Evolutionary conservation across 352 stramenopile species (phyloP), one percentile per base, ranked within the genome.

Genomic region (Detonula confervacea): DNA sequence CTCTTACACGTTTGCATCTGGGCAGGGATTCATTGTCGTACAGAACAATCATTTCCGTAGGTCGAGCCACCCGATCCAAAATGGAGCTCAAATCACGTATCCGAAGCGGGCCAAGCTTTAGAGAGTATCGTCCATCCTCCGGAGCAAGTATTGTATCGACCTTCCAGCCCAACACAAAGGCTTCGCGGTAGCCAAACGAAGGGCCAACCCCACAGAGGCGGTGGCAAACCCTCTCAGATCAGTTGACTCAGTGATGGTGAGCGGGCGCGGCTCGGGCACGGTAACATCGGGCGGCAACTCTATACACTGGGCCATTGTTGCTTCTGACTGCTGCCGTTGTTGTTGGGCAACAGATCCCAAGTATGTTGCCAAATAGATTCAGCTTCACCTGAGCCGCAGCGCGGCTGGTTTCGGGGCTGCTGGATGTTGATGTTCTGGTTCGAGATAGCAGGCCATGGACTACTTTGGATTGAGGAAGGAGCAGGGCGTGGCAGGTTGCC

Each of bases 11-110:
- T 62, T 87, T 87, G 72, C 85, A 92, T 61, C 73, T 84, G 22
- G 86, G 86, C 71, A 62, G 88, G 0, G 77, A 74, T 33, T 94
- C 90, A 56, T 89, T 91, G 33, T 90, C 81, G 65, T 93, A 95
- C 7, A 95, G 39, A 44, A 91, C 81, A 9, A 95, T 65, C 30
- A 76, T 87, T 55, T 88, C 5, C 2, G 55, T 8, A 22, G 87
- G 86, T 56, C 63, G 47, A 11, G 33, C 12, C 1, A 68, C 80
- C 33, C 63, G 65, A 30, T 74, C 35, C 18, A 91, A 68, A 27
- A 90, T 77, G n/a, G 74, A 83, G 20, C 80, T 86, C 9, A 77
- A 86, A 81, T 94, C 87, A 24, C 82, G 68, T 49, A 93, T 72
- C 25, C 63, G 25, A 44, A 91, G 66, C n/a, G 81, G 85, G 25